Evolutionary conservation across 1,139 yeast species (phyloP).

Genomic region (Sugiyamaella sp.): DNA sequence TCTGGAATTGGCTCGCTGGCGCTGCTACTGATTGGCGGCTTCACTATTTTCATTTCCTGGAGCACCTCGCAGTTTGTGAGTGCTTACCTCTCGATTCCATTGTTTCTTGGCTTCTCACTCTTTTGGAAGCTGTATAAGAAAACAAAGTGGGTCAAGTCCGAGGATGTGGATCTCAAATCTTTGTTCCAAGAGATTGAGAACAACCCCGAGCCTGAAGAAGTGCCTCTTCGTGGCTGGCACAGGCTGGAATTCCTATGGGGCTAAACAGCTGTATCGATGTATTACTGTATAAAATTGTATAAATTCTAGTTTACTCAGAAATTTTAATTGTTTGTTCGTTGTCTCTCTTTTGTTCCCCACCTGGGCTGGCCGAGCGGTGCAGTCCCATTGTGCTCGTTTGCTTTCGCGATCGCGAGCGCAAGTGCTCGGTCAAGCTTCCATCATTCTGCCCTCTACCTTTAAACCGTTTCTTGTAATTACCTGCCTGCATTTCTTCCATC

Average conservation of each 20-base stretch:
- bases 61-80: slow-evolving; percentile 55
- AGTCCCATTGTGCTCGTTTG: no score
- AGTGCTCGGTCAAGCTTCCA: no score
- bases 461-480: no score
- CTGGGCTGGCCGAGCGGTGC: no score
- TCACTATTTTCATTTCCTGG: slow-evolving; percentile 20
- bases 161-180: slow-evolving; percentile 17
- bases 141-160: slow-evolving; percentile 15
- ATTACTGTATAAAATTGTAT: no score
- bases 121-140: slow-evolving; percentile 33
- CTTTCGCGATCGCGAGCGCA: no score
- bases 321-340: no score
- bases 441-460: no score
- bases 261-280: neutral
- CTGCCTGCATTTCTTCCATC: no score
- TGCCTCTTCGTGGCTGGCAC: slow-evolving; percentile 17
- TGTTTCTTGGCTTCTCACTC: slow-evolving; percentile 51
- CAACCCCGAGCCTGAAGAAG: slow-evolving; percentile 17
- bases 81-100: slow-evolving; percentile 63
- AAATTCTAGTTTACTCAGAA: no score
- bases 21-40: slow-evolving; percentile 19
- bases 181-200: slow-evolving; percentile 13
- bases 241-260: slow-evolving; percentile 18
- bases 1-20: slow-evolving; percentile 18
- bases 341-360: no score